These are phyloP conservation scores for Paramecium bursaria DNA, from an alignment of 73 alveolate genomes.

Conservation along the genomic window DNA sequence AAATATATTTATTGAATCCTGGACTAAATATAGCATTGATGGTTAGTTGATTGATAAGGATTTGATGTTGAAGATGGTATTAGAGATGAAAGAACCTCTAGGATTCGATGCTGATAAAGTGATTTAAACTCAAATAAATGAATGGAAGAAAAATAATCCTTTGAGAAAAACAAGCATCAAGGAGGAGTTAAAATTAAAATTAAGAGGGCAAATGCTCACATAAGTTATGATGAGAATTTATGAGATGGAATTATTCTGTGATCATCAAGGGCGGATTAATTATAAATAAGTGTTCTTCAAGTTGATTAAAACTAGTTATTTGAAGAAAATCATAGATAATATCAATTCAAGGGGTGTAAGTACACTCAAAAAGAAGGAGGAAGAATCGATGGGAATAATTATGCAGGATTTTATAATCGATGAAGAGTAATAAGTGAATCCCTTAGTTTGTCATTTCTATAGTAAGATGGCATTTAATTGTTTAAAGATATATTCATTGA, in stretches of 20 bases:
- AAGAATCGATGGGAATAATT: neutral
- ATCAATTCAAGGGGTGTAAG: slow-evolving; percentile 17
- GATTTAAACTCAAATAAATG: neutral
- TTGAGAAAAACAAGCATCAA: neutral
- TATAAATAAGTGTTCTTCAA: slow-evolving; percentile 10
- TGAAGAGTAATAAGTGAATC: slow-evolving; percentile 44
- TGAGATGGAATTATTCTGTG: slow-evolving; percentile 6
- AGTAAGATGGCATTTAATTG: neutral
- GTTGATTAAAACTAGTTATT: neutral
- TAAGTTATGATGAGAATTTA: neutral
- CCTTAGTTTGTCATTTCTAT: slow-evolving; percentile 37
- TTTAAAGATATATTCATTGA: too few species aligned
- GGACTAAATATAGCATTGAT: slow-evolving; percentile 6
- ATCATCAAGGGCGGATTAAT: neutral
- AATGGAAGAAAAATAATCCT: slow-evolving; percentile 46
- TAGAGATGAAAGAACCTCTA: neutral
- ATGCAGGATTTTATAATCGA: neutral
- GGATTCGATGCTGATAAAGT: neutral
- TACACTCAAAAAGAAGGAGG: slow-evolving; percentile 4
- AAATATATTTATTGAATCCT: neutral
- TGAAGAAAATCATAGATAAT: neutral
- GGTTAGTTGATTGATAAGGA: neutral
- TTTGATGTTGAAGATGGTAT: neutral
- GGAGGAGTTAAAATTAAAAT: slow-evolving; percentile 18
- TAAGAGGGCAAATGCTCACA: neutral